A percentile compares a stretch with the other conserved stretches of the same genome.
Evolutionary conservation across 345 rosid genomes (phyloP).

Genomic region (Dipteronia dyeriana): DNA sequence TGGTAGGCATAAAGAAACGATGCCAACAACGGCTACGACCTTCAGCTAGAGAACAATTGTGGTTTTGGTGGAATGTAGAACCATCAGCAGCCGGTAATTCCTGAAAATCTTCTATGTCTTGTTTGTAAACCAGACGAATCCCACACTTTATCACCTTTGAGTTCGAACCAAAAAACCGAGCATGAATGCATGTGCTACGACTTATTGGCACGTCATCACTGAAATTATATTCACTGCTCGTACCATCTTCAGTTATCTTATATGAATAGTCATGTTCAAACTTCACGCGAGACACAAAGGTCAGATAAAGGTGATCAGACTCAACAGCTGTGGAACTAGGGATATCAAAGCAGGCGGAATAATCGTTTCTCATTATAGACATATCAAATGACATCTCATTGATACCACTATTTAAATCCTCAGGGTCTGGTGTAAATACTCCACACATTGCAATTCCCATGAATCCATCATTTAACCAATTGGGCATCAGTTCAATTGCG

Average conservation of each 20-base stretch:
- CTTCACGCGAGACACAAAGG: background rate
- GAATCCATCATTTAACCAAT: conserved; percentile 1
- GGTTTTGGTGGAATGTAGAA: background rate
- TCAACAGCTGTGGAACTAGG: background rate
- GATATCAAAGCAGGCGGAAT: background rate
- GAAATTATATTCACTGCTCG: no score
- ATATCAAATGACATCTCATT: no score
- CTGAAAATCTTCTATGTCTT: background rate
- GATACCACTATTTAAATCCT: background rate
- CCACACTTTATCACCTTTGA: background rate
- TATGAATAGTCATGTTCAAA: background rate
- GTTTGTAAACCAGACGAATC: background rate
- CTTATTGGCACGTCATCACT: no score
- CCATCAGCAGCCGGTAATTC: background rate
- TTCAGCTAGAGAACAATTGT: no score
- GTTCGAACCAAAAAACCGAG: no score
- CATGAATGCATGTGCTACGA: background rate
- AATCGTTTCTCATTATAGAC: no score
- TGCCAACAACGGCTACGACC: no score
- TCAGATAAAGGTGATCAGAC: background rate
- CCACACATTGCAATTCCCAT: conserved; percentile 19
- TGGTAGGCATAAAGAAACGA: no score
- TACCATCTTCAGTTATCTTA: background rate
- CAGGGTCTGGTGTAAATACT: background rate
- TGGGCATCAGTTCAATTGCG: background rate